These are phyloP conservation scores for Trichomonascaceae sp. DNA, from an alignment of 1,139 yeast species.

Conservation along the genomic window DNA sequence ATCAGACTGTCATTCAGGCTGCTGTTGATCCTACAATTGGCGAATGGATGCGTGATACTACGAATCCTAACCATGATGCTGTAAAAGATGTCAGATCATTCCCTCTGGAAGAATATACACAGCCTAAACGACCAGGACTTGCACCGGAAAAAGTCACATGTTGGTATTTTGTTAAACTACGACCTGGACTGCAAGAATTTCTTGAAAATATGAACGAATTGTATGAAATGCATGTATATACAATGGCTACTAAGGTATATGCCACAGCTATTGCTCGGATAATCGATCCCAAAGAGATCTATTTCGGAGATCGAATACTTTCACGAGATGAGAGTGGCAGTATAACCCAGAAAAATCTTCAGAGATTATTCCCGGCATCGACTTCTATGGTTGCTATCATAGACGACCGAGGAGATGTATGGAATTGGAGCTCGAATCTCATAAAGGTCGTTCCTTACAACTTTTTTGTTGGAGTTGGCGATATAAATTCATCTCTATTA, in stretches of 20 bases:
- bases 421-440: constrained; percentile 95
- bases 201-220: constrained; percentile 53
- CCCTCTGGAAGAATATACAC: constrained; percentile 55
- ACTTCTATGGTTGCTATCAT: constrained; percentile 95
- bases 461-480: constrained; percentile 96
- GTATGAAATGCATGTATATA: constrained; percentile 90
- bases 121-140: constrained; percentile 4
- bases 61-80: constrained; percentile 77
- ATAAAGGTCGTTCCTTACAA: constrained; percentile 92
- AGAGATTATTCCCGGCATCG: constrained; percentile 88
- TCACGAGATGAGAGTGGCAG: constrained; percentile 96
- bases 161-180: constrained; percentile 85
- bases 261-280: constrained; percentile 86
- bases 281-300: constrained; percentile 81
- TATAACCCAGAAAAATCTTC: constrained; percentile 78
- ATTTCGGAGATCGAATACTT: constrained; percentile 85
- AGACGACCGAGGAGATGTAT: constrained; percentile 97
- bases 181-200: constrained; percentile 81
- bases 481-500: constrained; percentile 85
- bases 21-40: constrained; percentile 97
- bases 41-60: constrained; percentile 87
- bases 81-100: constrained; percentile 77
- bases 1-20: constrained; percentile 96
- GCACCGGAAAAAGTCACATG: constrained; percentile 38
- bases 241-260: constrained; percentile 97